Base-by-base conservation (phyloP, 192 early-diverging fungal genomes). In the Coemansia asiatica region DNA sequence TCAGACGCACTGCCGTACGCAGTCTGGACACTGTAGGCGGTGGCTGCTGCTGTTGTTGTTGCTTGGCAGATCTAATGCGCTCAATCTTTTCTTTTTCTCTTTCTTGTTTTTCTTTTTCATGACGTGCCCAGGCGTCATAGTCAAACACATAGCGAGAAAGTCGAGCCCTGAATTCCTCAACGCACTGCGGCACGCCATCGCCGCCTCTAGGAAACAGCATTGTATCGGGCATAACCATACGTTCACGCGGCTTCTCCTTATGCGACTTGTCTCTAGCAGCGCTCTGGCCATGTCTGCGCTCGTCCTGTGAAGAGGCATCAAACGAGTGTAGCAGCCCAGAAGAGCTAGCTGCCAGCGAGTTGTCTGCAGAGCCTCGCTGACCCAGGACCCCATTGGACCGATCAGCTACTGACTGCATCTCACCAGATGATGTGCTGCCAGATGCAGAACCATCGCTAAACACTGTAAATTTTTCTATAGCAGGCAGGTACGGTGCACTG, bases 381-480 rank as follows among this genome's bases (percentile, higher is more conserved):
- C 9, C 22, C 9, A 54, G 51, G 9, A 54, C 51, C 25, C 51
- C 51, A 4, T 10, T 16, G 2, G 51, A 27, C 51, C 3, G 51
- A 26, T 15, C 51, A 4, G 51, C 56, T 4, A 16, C 23, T 28
- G 44, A 4, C 38, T 8, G n/a, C 29, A 18, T 33, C 9, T 8
- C 35, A 2, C 22, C 28, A 1, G 53, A n/a, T 18, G 6, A 22
- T 0, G 38, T 16, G 25, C 15, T 38, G 6, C 16, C 22, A 18
- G 26, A 60, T 33, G 35, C 58, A 6, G 36, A 51, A 16, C 56
- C 48, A 29, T 81, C 81, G 58, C 71, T 53, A 48, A 79, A 83
- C 56, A 83, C 75, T 0, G 68, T 69, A 28, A 83, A 79, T 51
- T 68, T 68, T 25, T 64, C 71, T 3, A 54, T 36, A 4, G 56